Conservation (phyloP, 225 moss, liverwort and hornwort genomes). For the Polytrichum formosum region DNA sequence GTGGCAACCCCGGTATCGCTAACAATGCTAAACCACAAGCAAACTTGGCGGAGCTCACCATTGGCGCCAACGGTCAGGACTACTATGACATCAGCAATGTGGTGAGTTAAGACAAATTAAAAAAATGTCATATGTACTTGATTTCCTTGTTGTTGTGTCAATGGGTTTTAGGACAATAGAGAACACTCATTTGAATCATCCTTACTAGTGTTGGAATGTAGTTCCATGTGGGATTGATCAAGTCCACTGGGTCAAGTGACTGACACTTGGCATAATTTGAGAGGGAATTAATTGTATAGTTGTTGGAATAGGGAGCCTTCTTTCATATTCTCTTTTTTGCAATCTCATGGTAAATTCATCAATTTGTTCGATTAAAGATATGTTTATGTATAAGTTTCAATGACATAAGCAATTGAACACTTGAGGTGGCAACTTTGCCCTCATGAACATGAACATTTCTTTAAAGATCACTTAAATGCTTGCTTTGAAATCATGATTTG, state of each 20-base stretch:
- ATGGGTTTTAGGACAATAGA: too few relatives aligned
- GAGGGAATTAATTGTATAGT: neutral
- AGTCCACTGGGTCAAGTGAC: neutral
- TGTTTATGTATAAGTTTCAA: too few relatives aligned
- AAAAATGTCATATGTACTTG: neutral
- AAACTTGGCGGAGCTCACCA: slow-evolving; percentile 44
- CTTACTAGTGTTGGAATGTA: neutral
- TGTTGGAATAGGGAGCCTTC: too few relatives aligned
- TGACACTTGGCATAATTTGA: neutral
- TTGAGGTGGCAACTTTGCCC: too few relatives aligned
- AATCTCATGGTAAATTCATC: too few relatives aligned
- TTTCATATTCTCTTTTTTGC: too few relatives aligned
- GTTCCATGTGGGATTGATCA: neutral
- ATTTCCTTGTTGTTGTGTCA: neutral
- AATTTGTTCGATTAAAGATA: too few relatives aligned
- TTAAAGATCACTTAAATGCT: too few relatives aligned
- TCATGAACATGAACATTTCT: too few relatives aligned
- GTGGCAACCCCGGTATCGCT: slow-evolving; percentile 8
- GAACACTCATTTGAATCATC: neutral
- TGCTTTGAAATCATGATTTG: too few relatives aligned
- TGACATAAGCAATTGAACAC: too few relatives aligned
- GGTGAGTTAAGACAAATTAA: slow-evolving; percentile 16
- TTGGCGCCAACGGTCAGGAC: slow-evolving; percentile 28
- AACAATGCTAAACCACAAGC: slow-evolving; percentile 47
- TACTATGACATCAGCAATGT: slow-evolving; percentile 59